Percentiles rank a stretch among this genome's conserved stretches.
These are phyloP conservation scores for Parmales sp. DNA, from an alignment of 108 stramenopile species.

Conservation along the genomic window DNA sequence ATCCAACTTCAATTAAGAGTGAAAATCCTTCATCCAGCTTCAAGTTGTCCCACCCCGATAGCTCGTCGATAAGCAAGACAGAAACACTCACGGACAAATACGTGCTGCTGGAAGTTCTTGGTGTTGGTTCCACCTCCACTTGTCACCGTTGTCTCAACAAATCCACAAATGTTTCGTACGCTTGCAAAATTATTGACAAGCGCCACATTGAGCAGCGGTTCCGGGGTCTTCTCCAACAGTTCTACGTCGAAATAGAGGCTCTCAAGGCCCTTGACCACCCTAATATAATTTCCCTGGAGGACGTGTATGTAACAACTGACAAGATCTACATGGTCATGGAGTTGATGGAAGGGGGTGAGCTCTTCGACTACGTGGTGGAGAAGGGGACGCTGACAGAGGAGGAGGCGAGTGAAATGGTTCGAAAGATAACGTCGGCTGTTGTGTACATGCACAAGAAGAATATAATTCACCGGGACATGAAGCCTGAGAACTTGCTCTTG, in stretches of 20 bases:
- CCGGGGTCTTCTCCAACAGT: constrained; percentile 83
- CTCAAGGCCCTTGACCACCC: constrained; percentile 57
- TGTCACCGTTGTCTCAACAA: constrained; percentile 75
- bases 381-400: constrained; percentile 68
- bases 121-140: constrained; percentile 88
- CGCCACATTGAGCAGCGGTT: constrained; percentile 74
- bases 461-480: constrained; percentile 91
- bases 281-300: constrained; percentile 84
- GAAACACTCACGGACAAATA: constrained; percentile 70
- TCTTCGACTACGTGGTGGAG: constrained; percentile 96
- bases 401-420: constrained; percentile 82
- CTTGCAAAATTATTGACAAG: constrained; percentile 94
- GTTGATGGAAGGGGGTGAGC: constrained; percentile 91
- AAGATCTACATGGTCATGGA: constrained; percentile 97
- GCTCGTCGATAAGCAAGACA: too few relatives aligned
- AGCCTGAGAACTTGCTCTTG: constrained; percentile 86
- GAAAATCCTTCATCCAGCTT: too few relatives aligned
- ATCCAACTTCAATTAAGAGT: too few relatives aligned
- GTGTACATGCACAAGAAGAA: constrained; percentile 92
- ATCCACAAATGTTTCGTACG: constrained; percentile 50
- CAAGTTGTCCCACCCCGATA: too few relatives aligned
- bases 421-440: constrained; percentile 77
- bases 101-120: constrained; percentile 78
- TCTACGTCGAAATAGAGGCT: constrained; percentile 82
- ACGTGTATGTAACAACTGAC: constrained; percentile 75